Evolutionary conservation across 495 filamentous ascomycete species (phyloP).

Genomic region (Aspergillus heteromorphus): DNA sequence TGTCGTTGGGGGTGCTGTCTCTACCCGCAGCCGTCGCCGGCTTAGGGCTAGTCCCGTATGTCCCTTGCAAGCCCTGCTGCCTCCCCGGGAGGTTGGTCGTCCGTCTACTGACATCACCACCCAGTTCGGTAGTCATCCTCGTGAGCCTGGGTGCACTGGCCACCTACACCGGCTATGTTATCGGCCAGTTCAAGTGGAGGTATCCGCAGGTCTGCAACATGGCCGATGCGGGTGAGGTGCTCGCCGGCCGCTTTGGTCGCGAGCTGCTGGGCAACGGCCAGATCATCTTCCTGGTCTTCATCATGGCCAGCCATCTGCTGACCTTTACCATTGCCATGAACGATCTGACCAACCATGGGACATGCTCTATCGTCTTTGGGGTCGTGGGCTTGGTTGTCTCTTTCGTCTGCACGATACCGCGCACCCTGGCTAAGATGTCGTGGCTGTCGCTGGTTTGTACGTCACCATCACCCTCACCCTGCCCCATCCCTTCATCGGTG

Average conservation of each 20-base stretch:
- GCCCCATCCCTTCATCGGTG: no score
- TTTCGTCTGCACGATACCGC: slow-evolving; percentile 59
- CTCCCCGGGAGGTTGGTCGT: neutral
- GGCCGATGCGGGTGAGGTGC: slow-evolving; percentile 63
- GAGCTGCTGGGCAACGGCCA: slow-evolving; percentile 60
- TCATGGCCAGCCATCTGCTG: slow-evolving; percentile 72
- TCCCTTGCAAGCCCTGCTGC: slow-evolving; percentile 1
- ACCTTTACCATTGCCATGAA: slow-evolving; percentile 74
- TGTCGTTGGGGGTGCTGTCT: slow-evolving; percentile 64
- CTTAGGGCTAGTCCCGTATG: slow-evolving; percentile 55
- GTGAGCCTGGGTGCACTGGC: slow-evolving; percentile 59
- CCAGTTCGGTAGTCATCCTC: slow-evolving; percentile 59
- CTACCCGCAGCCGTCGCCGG: slow-evolving; percentile 60
- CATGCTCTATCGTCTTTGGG: slow-evolving; percentile 67
- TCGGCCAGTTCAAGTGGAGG: slow-evolving; percentile 70
- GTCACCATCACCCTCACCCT: slow-evolving; percentile 1
- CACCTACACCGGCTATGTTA: slow-evolving; percentile 72
- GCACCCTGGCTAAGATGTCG: slow-evolving; percentile 57
- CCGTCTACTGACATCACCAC: slow-evolving; percentile 7
- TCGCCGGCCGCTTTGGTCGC: slow-evolving; percentile 58
- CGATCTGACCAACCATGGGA: slow-evolving; percentile 56
- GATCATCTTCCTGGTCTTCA: slow-evolving; percentile 65
- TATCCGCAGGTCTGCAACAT: slow-evolving; percentile 70
- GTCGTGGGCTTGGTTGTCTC: slow-evolving; percentile 61
- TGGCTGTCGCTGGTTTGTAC: slow-evolving; percentile 62